Conservation (phyloP, 345 rosid genomes). For the Carallia brachiata region DNA sequence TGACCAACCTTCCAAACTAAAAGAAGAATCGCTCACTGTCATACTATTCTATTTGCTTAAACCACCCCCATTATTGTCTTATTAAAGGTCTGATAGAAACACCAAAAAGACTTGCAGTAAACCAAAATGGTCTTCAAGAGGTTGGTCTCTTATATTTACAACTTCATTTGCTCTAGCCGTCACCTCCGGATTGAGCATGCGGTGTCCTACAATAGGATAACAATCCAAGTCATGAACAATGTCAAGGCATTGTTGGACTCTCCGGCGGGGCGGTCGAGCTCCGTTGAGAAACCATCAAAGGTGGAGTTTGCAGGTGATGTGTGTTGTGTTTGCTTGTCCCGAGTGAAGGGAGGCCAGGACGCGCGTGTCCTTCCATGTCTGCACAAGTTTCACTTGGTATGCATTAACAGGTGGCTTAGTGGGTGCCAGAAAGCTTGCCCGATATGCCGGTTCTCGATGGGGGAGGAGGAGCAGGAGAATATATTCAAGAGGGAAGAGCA, state of each 20-base stretch:
- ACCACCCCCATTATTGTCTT: background rate
- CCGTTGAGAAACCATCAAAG: background rate
- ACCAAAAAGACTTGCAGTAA: conserved; percentile 9
- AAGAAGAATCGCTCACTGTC: background rate
- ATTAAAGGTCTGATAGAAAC: conserved; percentile 12
- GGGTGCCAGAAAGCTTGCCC: conserved; percentile 53
- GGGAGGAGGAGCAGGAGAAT: conserved; percentile 16
- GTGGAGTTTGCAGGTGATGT: conserved; percentile 31
- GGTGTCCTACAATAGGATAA: background rate
- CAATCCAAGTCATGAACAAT: conserved; percentile 7
- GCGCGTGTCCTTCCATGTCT: conserved; percentile 60
- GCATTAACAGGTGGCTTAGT: conserved; percentile 67
- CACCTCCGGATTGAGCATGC: conserved; percentile 23
- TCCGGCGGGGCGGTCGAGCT: background rate
- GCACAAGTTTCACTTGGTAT: conserved; percentile 64
- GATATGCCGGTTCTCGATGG: conserved; percentile 25
- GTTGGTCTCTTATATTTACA: conserved; percentile 27
- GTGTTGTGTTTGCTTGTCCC: conserved; percentile 72
- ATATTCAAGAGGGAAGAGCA: conserved; percentile 29
- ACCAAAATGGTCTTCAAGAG: conserved; percentile 39
- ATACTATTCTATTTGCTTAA: conserved; percentile 11
- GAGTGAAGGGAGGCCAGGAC: conserved; percentile 41
- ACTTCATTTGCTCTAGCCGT: conserved; percentile 20
- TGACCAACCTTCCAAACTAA: conserved; percentile 37
- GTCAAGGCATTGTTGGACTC: conserved; percentile 3